phyloP scores from a whole-genome alignment of 2,329 filamentous ascomycete species.

The Aureobasidium sp. region DNA sequence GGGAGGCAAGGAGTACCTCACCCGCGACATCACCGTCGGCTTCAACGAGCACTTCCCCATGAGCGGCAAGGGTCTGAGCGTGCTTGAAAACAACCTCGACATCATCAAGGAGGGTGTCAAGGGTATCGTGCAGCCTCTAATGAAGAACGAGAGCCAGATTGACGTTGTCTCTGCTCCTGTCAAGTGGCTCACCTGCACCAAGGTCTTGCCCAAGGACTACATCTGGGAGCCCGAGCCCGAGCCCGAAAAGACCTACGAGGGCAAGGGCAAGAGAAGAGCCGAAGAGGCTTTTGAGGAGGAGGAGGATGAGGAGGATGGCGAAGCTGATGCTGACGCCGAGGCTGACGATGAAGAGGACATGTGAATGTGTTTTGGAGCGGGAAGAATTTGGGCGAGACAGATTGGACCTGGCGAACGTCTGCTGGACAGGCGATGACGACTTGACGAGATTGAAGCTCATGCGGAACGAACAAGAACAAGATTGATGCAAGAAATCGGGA shows the following conservation, averaged over 20 bases:
- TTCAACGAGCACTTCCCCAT: conserved; percentile 39
- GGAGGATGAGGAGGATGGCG: neutral
- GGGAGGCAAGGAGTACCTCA: conserved; percentile 41
- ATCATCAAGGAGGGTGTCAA: conserved; percentile 40
- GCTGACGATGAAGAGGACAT: neutral
- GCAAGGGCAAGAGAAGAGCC: neutral
- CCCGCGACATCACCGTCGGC: conserved; percentile 30
- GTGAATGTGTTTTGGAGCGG: too few species aligned
- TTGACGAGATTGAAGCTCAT: neutral
- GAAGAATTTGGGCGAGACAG: too few species aligned
- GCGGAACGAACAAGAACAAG: neutral
- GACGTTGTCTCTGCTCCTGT: conserved; percentile 31
- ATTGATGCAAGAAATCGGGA: neutral
- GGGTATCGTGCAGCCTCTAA: conserved; percentile 32
- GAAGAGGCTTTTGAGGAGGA: neutral
- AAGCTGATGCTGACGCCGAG: neutral
- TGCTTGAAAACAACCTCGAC: conserved; percentile 35
- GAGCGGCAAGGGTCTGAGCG: conserved; percentile 37
- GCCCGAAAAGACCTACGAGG: conserved; percentile 9
- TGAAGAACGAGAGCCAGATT: conserved; percentile 35
- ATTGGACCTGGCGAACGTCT: too few species aligned
- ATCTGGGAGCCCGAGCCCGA: conserved; percentile 3
- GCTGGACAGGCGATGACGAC: neutral
- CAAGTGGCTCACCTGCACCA: conserved; percentile 40
- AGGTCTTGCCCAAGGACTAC: conserved; percentile 28